A percentile compares a stretch with the other conserved stretches of the same genome.
These are phyloP conservation scores for Phytopythium cucurbitacearum DNA, from an alignment of 352 stramenopile genomes.

Conservation along the genomic window DNA sequence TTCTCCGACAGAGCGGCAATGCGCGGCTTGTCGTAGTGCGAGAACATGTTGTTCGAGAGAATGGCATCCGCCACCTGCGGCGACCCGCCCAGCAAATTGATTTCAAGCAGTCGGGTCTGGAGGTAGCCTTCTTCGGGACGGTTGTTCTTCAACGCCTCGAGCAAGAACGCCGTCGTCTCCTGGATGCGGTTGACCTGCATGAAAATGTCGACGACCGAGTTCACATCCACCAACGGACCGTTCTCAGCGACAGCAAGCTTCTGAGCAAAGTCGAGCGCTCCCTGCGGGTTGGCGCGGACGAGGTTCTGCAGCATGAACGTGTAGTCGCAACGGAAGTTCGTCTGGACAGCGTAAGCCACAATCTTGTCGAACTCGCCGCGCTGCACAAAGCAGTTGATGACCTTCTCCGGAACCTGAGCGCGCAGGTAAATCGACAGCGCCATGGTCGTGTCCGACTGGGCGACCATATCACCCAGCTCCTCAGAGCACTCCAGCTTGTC, in stretches of 20 bases:
- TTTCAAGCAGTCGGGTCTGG: constrained; percentile 99
- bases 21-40: constrained; percentile 97
- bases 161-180: constrained; percentile 99
- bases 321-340: constrained; percentile 99
- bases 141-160: constrained; percentile 99
- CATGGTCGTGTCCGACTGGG: constrained; percentile 96
- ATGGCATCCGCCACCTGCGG: constrained; percentile 99
- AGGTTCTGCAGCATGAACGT: constrained; percentile 99
- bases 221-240: constrained; percentile 96
- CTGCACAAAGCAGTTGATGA: constrained; percentile 99
- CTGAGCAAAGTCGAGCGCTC: constrained; percentile 97
- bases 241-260: constrained; percentile 95
- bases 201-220: constrained; percentile 99
- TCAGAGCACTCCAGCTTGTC: constrained; percentile 99
- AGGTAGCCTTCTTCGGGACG: constrained; percentile 98
- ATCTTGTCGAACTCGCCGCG: constrained; percentile 99
- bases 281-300: constrained; percentile 97
- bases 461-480: constrained; percentile 96
- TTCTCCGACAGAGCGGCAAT: constrained; percentile 99
- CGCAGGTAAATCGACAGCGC: constrained; percentile 98
- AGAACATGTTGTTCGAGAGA: constrained; percentile 99
- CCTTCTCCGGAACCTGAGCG: constrained; percentile 97
- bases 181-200: constrained; percentile 98
- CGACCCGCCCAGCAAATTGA: constrained; percentile 99
- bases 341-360: constrained; percentile 91